Conservation (phyloP, 225 moss, liverwort and hornwort species). For the Ulota crispa region DNA sequence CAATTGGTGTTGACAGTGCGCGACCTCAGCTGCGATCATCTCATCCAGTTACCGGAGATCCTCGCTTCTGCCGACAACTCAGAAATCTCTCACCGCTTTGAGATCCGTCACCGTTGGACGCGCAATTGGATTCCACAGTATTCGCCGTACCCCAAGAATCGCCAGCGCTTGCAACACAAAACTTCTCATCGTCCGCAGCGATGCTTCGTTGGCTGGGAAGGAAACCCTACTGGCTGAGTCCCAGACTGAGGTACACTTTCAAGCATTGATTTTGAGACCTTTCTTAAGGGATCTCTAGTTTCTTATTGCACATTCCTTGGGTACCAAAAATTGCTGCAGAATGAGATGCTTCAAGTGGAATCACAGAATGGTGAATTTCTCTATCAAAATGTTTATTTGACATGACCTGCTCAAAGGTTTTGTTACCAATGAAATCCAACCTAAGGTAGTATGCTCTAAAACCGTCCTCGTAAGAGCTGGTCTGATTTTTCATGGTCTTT, state of each 20-base stretch:
- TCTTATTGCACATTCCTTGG: background rate
- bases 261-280: background rate
- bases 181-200: constrained; percentile 23
- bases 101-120: constrained; percentile 20
- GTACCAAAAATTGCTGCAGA: background rate
- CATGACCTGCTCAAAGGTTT: background rate
- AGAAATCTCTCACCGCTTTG: constrained; percentile 7
- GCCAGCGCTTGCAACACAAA: constrained; percentile 25
- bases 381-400: background rate
- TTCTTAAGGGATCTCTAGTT: background rate
- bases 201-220: constrained; percentile 39
- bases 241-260: constrained; percentile 14
- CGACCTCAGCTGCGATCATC: constrained; percentile 34
- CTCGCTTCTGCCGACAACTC: constrained; percentile 28
- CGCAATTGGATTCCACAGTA: constrained; percentile 11
- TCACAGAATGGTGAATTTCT: background rate
- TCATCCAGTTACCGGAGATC: constrained; percentile 27
- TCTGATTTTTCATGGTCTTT: too few relatives aligned
- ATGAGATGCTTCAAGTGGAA: background rate
- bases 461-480: too few relatives aligned
- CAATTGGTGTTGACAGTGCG: constrained; percentile 17
- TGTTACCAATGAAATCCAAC: background rate
- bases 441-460: too few relatives aligned
- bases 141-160: constrained; percentile 23
- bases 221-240: constrained; percentile 27